Evolutionary conservation across 2,329 filamentous ascomycete genomes (phyloP).

Genomic region (Botrytis paeoniae): DNA sequence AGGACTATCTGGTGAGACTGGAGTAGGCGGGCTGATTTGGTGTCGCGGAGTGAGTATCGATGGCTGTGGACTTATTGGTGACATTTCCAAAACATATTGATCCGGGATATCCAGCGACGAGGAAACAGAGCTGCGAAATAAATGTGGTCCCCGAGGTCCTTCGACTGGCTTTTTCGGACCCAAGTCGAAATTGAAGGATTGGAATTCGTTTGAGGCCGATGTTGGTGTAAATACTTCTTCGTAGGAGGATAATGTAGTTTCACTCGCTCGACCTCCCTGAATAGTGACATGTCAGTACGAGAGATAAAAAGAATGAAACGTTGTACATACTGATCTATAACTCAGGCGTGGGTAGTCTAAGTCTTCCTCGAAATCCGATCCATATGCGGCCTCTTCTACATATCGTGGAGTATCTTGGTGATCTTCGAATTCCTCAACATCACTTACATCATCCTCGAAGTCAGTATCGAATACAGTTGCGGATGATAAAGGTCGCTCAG

Average conservation of each 20-base stretch:
- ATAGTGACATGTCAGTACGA: conserved; percentile 21
- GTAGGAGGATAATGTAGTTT: conserved; percentile 83
- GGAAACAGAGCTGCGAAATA: conserved; percentile 70
- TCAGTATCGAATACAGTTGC: conserved; percentile 78
- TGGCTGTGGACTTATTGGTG: conserved; percentile 68
- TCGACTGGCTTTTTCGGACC: conserved; percentile 62
- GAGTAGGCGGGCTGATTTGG: conserved; percentile 25
- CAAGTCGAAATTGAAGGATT: conserved; percentile 59
- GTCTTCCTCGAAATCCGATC: conserved; percentile 35
- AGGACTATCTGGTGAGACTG: not conserved
- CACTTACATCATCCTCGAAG: conserved; percentile 56
- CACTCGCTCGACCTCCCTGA: conserved; percentile 69
- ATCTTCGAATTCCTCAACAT: conserved; percentile 43
- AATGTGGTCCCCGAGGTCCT: conserved; percentile 80
- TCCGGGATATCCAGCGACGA: conserved; percentile 52
- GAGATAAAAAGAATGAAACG: conserved; percentile 21
- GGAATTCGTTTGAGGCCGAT: conserved; percentile 55
- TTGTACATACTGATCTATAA: conserved; percentile 64
- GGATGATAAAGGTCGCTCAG: conserved; percentile 56
- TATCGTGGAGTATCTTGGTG: conserved; percentile 2
- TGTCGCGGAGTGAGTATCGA: conserved; percentile 38
- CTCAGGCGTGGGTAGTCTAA: conserved; percentile 64
- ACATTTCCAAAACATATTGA: conserved; percentile 61
- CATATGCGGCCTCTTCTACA: conserved; percentile 17
- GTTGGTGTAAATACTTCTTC: conserved; percentile 79